Base-by-base conservation (phyloP, 1,284 basidiomycete species). In the Ceratobasidium sp. region DNA sequence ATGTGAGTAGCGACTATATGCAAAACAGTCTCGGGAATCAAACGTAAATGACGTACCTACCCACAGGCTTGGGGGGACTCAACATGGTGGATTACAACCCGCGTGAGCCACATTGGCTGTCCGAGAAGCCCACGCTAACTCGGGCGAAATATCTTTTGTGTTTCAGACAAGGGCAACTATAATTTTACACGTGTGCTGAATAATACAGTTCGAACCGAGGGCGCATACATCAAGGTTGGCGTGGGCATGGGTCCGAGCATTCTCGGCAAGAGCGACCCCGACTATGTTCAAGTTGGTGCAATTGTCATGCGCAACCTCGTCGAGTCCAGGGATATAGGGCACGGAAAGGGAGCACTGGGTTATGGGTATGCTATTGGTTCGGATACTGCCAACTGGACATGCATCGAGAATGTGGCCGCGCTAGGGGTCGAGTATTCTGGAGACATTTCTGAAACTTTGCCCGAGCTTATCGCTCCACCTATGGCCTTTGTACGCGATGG, bases 11-110 rank as follows among this genome's bases (percentile, higher is more conserved):
- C 7, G 4, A 38, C 4, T 25, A 21, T 25, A 21, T 53, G 21
- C 38, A 21, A 28, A 30, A 8, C 6, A 16, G 23, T 54, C 51
- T 30, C 51, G 63, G 49, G 25, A 40, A 54, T 23, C 63, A 51
- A 42, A 42, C 11, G 30, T 18, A 9, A 42, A 53, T 30, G 25
- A 51, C 11, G 42, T 36, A 46, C 16, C 23, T 36, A 46, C 16
- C 23, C 25, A 21, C 23, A 67, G 67, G 73, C 16, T 72, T 77
- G 14, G 76, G 76, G 16, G 77, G 73, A 9, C 75, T 77, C 36
- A 77, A 77, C 59, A 77, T 77, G 77, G 77, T 77, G 11, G 77
- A 77, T 51, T 76, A 73, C 61, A 73, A 70, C 25, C 75, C 75
- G 23, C 70, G 76, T 77, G 62, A 74, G 76, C 66, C 8, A 23